These are phyloP conservation scores for Populus hybrid DNA, from an alignment of 441 rosid species.

Conservation along the genomic window DNA sequence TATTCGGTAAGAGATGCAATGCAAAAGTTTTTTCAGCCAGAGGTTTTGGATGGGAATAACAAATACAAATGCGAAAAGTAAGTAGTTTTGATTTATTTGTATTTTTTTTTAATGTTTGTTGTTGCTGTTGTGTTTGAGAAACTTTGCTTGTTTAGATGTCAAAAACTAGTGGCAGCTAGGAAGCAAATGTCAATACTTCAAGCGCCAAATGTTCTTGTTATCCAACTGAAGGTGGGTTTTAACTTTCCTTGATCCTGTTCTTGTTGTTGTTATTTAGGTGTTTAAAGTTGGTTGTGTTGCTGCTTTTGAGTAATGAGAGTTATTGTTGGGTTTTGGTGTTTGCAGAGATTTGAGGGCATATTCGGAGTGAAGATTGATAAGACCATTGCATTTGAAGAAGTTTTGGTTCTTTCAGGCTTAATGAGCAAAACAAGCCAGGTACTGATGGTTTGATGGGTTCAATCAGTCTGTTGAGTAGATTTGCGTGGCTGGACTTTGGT, in stretches of 20 bases:
- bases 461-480: neutral
- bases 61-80: conserved; percentile 88
- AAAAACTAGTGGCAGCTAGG: conserved; percentile 89
- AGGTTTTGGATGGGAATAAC: conserved; percentile 86
- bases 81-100: conserved; percentile 20
- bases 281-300: neutral
- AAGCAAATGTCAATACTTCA: conserved; percentile 89
- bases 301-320: conserved; percentile 11
- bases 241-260: neutral
- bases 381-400: conserved; percentile 67
- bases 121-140: neutral
- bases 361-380: conserved; percentile 86
- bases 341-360: conserved; percentile 86
- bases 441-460: neutral
- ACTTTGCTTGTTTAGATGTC: conserved; percentile 63
- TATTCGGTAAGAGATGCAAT: conserved; percentile 68
- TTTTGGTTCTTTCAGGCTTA: conserved; percentile 74
- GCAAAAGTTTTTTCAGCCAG: conserved; percentile 85
- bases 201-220: conserved; percentile 86
- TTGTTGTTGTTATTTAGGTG: neutral
- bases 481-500: neutral
- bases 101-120: neutral
- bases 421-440: conserved; percentile 92
- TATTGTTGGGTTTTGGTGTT: conserved; percentile 17
- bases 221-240: conserved; percentile 76